Base-by-base conservation (phyloP, 1,284 basidiomycete species). In the Malassezia obtusa region DNA sequence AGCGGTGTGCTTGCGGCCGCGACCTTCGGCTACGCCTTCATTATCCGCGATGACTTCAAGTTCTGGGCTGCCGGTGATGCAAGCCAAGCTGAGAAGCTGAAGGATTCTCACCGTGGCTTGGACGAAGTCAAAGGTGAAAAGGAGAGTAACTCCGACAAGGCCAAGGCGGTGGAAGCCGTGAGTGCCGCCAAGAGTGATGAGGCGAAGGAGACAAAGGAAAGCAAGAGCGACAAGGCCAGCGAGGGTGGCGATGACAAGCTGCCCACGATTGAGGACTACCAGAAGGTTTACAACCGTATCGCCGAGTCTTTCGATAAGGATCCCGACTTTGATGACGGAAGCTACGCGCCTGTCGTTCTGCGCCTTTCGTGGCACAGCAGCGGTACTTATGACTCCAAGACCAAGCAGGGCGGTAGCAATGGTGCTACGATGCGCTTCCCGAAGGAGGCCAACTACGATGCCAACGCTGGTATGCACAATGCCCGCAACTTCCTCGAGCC, bases 401-500 rank as follows among this genome's bases (percentile, higher is more conserved):
- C 62, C 45, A 63, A 78, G 55, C 79, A 77, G 35, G 79, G 79
- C 22, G 79, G 79, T 36, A 77, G 76, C 33, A 79, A 79, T 62
- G 79, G 78, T 22, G 77, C 70, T 10, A 66, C 65, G 30, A 73
- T 73, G 70, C 62, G 70, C 32, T 73, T 78, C 64, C 74, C 71
- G n/a, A 70, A 74, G 8, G 78, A 79, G 59, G 76, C 66, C 26
- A 64, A 61, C 31, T 63, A 73, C 35, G 62, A 56, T 5, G 69
- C 68, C 49, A 73, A 75, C 57, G 68, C 70, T 31, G 78, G 78
- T 45, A 71, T 80, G n/a, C 69, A 77, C 58, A 75, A 78, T 61
- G 79, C 78, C 12, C 78, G 79, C 60, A 71, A 75, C 30, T 79
- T 79, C 63, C 71, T 79, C 45, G 70, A 78, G 47, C 78, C 78